Evolutionary conservation across 805 yeast species (phyloP).

Genomic region (Yarrowia yakushimensis): DNA sequence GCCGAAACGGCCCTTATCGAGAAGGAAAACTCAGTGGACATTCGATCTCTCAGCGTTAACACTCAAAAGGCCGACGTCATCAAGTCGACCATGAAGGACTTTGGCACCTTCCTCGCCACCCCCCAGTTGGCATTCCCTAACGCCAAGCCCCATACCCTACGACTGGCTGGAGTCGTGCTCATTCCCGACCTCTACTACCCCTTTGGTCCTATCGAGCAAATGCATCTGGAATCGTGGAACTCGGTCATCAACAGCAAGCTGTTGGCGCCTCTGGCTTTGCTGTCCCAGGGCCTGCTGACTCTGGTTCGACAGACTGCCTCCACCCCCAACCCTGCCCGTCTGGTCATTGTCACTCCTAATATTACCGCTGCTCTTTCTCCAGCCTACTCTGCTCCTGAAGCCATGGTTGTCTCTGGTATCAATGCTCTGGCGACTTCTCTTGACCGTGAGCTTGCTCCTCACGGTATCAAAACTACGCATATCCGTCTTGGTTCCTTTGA

Average conservation of each 20-base stretch:
- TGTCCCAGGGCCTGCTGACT: conserved; percentile 54
- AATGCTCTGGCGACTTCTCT: conserved; percentile 41
- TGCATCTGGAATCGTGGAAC: conserved; percentile 52
- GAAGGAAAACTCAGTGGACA: conserved; percentile 60
- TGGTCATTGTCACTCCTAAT: conserved; percentile 53
- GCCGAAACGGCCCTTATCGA: conserved; percentile 51
- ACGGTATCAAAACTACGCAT: conserved; percentile 44
- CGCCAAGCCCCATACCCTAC: conserved; percentile 53
- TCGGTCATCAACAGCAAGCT: conserved; percentile 47
- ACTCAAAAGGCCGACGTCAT: conserved; percentile 45
- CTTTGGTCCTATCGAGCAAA: conserved; percentile 60
- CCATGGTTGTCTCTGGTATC: conserved; percentile 49
- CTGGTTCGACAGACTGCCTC: conserved; percentile 51
- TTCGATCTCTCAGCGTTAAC: conserved; percentile 58
- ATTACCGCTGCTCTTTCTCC: conserved; percentile 52
- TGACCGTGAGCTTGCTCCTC: conserved; percentile 45
- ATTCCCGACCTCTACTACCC: conserved; percentile 70
- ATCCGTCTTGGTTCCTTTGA: conserved; percentile 48
- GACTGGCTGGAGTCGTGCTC: conserved; percentile 61
- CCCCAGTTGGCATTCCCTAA: conserved; percentile 60
- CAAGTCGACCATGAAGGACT: conserved; percentile 48
- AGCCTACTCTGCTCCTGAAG: conserved; percentile 64
- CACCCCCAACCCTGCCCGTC: conserved; percentile 34
- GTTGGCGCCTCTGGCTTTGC: conserved; percentile 48
- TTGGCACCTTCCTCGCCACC: conserved; percentile 48